Conservation (phyloP, 139 green algal species). For the Chlorella sp. region DNA sequence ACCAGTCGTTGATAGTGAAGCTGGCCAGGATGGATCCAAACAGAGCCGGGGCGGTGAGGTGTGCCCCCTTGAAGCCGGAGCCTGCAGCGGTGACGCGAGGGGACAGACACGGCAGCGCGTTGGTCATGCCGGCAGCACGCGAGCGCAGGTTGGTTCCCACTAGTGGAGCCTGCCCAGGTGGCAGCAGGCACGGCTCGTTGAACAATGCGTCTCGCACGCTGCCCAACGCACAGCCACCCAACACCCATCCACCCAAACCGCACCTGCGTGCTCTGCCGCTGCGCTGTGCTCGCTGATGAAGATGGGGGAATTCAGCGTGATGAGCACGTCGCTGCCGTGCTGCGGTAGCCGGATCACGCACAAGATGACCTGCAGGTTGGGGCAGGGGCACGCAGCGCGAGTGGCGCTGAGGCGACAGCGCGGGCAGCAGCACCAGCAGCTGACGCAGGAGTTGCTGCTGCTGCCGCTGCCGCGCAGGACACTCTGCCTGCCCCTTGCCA, state of each 20-base stretch:
- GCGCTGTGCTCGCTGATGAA: constrained; percentile 56
- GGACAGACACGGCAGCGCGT: no score
- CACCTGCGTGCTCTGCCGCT: constrained; percentile 56
- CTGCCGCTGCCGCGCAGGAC: no score
- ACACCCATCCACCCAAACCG: no score
- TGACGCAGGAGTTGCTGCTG: no score
- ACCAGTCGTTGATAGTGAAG: constrained; percentile 60
- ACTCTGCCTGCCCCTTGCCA: no score
- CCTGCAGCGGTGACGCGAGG: constrained; percentile 2
- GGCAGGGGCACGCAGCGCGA: no score
- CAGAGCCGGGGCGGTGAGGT: constrained; percentile 37
- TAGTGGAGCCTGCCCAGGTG: no score
- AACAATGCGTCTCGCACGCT: no score
- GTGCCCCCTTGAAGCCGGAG: constrained; percentile 40
- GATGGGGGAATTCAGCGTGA: constrained; percentile 70
- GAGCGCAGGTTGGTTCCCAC: no score
- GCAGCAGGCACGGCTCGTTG: no score
- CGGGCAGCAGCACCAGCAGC: neutral
- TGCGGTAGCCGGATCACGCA: constrained; percentile 29
- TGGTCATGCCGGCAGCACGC: no score
- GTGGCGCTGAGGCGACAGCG: neutral
- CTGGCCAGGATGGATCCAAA: constrained; percentile 55
- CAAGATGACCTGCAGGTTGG: constrained; percentile 24
- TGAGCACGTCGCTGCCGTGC: constrained; percentile 55
- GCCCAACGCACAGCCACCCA: no score